A percentile compares a stretch with the other conserved stretches of the same genome.
Conservation (phyloP, 441 rosid species). For the Aquilaria agallochum region DNA sequence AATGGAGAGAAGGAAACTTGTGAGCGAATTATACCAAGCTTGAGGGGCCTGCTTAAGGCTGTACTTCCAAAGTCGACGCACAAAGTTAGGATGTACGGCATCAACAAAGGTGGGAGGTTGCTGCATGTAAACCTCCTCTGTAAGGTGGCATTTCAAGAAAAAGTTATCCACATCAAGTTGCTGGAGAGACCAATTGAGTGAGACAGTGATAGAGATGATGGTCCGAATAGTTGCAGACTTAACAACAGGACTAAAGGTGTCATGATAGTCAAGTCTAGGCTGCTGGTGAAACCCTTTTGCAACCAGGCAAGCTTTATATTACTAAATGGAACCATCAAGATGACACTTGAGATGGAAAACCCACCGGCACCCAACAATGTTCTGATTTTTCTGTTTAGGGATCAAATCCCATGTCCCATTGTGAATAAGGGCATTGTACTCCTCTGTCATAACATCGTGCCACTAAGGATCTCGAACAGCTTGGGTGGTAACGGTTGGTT, state of each 20-base stretch:
- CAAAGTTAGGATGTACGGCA: not conserved
- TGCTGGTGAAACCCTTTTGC: not conserved
- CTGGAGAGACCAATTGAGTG: not conserved
- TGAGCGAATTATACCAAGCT: not conserved
- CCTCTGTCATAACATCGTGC: too few species aligned
- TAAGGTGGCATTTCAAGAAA: not conserved
- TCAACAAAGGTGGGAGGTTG: not conserved
- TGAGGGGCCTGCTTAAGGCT: too few species aligned
- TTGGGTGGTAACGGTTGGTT: too few species aligned
- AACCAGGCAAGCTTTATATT: not conserved
- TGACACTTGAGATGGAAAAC: not conserved
- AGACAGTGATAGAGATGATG: not conserved
- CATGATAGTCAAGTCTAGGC: not conserved
- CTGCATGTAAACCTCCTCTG: not conserved
- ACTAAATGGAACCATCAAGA: not conserved
- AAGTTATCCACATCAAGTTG: not conserved
- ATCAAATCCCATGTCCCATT: too few species aligned
- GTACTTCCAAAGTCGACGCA: not conserved
- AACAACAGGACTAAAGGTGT: not conserved
- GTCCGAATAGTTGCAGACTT: not conserved
- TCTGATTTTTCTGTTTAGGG: too few species aligned
- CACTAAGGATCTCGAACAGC: too few species aligned
- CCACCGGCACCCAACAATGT: too few species aligned
- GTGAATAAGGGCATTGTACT: too few species aligned
- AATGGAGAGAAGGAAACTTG: too few species aligned